Conservation (phyloP, 2,329 filamentous ascomycete species). For the Lasiodiplodia hormozganensis region DNA sequence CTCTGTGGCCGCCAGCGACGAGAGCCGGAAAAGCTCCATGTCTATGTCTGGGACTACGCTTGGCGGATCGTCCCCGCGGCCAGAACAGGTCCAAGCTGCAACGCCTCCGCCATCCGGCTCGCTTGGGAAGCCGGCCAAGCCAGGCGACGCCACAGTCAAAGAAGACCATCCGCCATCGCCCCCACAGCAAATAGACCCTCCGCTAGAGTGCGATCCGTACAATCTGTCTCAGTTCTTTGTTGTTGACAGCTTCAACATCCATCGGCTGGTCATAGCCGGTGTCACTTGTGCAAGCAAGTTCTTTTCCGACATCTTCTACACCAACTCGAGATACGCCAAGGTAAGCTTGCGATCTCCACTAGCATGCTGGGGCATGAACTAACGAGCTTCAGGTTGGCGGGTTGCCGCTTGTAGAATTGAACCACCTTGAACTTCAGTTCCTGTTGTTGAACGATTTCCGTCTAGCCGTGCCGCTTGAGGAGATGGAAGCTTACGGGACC, state of each 20-base stretch:
- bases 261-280: constrained; percentile 92
- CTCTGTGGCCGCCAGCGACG: constrained; percentile 51
- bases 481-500: constrained; percentile 94
- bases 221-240: constrained; percentile 80
- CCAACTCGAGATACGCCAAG: constrained; percentile 98
- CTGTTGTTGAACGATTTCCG: constrained; percentile 95
- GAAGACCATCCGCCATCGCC: constrained; percentile 46
- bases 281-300: constrained; percentile 99
- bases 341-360: constrained; percentile 58
- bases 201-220: constrained; percentile 54
- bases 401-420: constrained; percentile 87
- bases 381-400: constrained; percentile 77
- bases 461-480: constrained; percentile 89
- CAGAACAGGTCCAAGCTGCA: constrained; percentile 50
- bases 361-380: constrained; percentile 18
- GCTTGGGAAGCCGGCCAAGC: constrained; percentile 49
- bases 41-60: constrained; percentile 37
- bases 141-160: constrained; percentile 33
- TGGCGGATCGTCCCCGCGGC: constrained; percentile 35
- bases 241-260: constrained; percentile 98
- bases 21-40: constrained; percentile 54
- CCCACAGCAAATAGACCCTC: constrained; percentile 44
- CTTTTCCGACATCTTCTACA: constrained; percentile 99
- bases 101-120: constrained; percentile 59
- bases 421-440: constrained; percentile 96